These are phyloP conservation scores for Russula sp. DNA, from an alignment of 768 basidiomycete genomes.

Conservation along the genomic window DNA sequence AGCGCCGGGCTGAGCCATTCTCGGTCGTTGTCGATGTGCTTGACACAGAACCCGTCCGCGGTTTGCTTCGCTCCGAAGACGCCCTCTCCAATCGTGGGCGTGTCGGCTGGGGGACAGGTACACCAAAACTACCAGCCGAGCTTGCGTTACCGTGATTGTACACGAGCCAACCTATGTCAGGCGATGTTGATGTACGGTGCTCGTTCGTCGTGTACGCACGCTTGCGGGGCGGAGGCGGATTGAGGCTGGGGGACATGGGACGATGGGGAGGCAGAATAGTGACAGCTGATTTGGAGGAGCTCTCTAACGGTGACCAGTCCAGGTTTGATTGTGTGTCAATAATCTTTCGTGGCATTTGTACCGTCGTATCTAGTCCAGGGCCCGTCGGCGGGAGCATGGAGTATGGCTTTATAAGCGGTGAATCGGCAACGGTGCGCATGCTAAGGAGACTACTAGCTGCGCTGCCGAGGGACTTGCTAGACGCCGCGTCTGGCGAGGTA, in stretches of 20 bases:
- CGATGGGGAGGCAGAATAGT: slow-evolving; percentile 23
- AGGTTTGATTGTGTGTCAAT: slow-evolving; percentile 22
- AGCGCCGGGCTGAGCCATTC: slow-evolving; percentile 28
- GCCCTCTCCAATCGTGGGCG: slow-evolving; percentile 15
- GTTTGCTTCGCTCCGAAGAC: slow-evolving; percentile 23
- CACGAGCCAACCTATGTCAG: slow-evolving; percentile 17
- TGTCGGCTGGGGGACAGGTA: slow-evolving; percentile 18
- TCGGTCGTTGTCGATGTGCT: slow-evolving; percentile 13
- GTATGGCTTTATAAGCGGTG: slow-evolving; percentile 26
- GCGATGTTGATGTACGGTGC: slow-evolving; percentile 6
- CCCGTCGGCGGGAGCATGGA: slow-evolving; percentile 23
- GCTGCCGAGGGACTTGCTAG: slow-evolving; percentile 53
- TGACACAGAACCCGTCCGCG: slow-evolving; percentile 20
- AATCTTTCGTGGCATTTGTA: slow-evolving; percentile 21
- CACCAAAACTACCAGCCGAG: slow-evolving; percentile 34
- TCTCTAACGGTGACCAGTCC: slow-evolving; percentile 17
- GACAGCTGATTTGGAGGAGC: slow-evolving; percentile 27
- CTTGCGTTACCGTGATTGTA: slow-evolving; percentile 33
- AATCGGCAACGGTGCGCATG: slow-evolving; percentile 37
- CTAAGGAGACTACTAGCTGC: slow-evolving; percentile 50
- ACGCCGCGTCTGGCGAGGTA: slow-evolving; percentile 30
- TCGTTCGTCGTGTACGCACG: slow-evolving; percentile 30
- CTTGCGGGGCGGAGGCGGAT: slow-evolving; percentile 30
- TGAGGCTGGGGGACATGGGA: slow-evolving; percentile 29
- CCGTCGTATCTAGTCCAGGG: slow-evolving; percentile 6